Evolutionary conservation across 768 basidiomycete genomes (phyloP), one percentile per base, ranked within the genome.

Genomic region (Antrodiella citrinella): DNA sequence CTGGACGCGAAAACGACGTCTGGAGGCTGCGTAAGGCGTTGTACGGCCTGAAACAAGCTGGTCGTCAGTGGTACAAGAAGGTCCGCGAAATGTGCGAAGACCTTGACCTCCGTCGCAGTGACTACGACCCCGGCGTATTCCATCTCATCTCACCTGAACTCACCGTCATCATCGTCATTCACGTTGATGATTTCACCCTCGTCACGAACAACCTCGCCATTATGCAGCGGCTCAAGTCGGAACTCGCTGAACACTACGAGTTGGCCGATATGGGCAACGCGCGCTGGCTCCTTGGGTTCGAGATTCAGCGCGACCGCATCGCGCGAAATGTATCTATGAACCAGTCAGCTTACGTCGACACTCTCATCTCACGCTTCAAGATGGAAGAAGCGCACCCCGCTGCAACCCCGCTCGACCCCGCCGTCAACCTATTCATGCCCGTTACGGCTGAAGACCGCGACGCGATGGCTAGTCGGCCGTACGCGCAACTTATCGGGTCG

Each of bases 181-280:
- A 62, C 13, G 64, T 73, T 1, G 67, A 74, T 50, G 67, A 73
- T 56, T 59, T 67, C 45, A 54, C 66, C 0, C 55, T 67, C 7
- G 50, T 66, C 11, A 58, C 63, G 2, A 49, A 57, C 5, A 38
- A 53, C 5, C 22, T 25, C 3, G 25, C 20, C 7, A 18, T 45
- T 39, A 56, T 58, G 38, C 45, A 30, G 1, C 23, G 20, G 4
- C 35, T 63, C 39, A 61, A 62, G 45, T 18, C 39, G 11, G 51
- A 65, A 13, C 4, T 58, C 30, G 35, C 22, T 2, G 13, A 9
- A 18, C 13, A 43, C 2, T 54, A 49, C 22, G 40, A 51, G 18
- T 43, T 61, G 19, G 45, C 47, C 15, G 58, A 61, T 46, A 21
- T 51, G 1, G 61, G 61, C n/a, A 26, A 40, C 3, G 38, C 59